Evolutionary conservation across 129 eudicot genomes (phyloP), one percentile per base, ranked within the genome.

Genomic region (Pittosporum tobira): DNA sequence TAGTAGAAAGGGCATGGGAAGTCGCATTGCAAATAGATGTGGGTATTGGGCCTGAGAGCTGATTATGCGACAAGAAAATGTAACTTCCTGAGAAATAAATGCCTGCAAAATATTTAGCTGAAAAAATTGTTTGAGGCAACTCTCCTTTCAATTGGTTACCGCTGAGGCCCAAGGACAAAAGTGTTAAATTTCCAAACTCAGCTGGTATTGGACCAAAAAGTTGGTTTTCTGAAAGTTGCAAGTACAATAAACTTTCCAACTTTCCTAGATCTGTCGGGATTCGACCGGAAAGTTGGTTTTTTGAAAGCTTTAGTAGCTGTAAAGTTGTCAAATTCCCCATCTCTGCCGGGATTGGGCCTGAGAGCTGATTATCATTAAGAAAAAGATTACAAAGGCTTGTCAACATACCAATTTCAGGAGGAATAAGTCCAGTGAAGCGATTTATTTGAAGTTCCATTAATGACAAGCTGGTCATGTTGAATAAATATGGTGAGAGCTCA

Each of bases 371-470:
- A 22, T 71, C 61, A 50, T 61, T 77, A 71, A 85, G 42, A 61
- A 26, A 77, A 50, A 90, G 89, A 59, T 25, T 20, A 4, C 0
- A 44, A 27, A 85, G 87, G 46, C 80, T 69, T 46, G 64, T 61
- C 62, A 85, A 64, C 18, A 40, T 52, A 52, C 95, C 85, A 37
- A 90, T 80, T 44, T 82, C 94, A 3, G 69, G 61, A 15, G 83
- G 85, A 55, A 87, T 63, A 3, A 28, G 37, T 16, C 98, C 94
- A 0, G 47, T 45, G 73, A 90, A 80, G 6, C 1, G 22, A 59
- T 90, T 90, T 51, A 78, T 78, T 56, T 82, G 77, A 59, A 80
- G 56, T 65, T 82, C 84, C 59, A 90, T 64, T 4, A 89, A 90
- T 31, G 28, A 63, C 37, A 86, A 38, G 25, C 23, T 11, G 8